Conservation (phyloP, 768 basidiomycete species). For the Amanita rubescens region DNA sequence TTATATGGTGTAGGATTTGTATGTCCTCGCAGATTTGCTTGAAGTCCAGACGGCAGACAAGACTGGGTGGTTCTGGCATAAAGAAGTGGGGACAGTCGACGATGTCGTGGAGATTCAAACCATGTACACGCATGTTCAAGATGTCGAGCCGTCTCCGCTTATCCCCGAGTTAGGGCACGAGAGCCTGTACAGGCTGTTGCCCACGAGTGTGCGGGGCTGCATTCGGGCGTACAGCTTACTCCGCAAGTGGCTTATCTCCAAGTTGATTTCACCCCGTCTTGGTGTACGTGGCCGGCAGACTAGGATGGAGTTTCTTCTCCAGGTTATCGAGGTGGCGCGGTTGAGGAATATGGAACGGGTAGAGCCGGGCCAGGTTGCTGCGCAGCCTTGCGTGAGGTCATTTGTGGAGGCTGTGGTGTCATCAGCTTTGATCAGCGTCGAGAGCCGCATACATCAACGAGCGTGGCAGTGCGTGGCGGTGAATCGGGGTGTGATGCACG, state of each 20-base stretch:
- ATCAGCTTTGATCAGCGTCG: slow-evolving; percentile 70
- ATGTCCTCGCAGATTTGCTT: slow-evolving; percentile 67
- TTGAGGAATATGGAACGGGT: slow-evolving; percentile 43
- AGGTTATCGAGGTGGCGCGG: slow-evolving; percentile 68
- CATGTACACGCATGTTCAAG: slow-evolving; percentile 65
- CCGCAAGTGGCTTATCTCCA: slow-evolving; percentile 72
- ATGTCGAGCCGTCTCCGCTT: slow-evolving; percentile 64
- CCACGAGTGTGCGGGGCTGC: slow-evolving; percentile 69
- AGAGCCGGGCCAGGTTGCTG: slow-evolving; percentile 30
- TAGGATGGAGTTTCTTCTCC: slow-evolving; percentile 66
- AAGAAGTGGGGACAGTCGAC: slow-evolving; percentile 45
- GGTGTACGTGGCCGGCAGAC: slow-evolving; percentile 58
- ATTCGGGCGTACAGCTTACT: slow-evolving; percentile 69
- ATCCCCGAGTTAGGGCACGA: slow-evolving; percentile 69
- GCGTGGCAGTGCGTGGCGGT: slow-evolving; percentile 71
- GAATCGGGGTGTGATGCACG: slow-evolving; percentile 53
- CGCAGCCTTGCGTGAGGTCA: slow-evolving; percentile 63
- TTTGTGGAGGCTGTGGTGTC: slow-evolving; percentile 74
- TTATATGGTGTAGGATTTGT: slow-evolving; percentile 51
- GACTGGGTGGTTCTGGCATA: slow-evolving; percentile 66
- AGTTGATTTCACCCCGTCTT: slow-evolving; percentile 56
- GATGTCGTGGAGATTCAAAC: slow-evolving; percentile 76
- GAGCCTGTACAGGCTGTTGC: slow-evolving; percentile 63
- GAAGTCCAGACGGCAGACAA: slow-evolving; percentile 77
- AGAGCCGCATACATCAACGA: slow-evolving; percentile 71